Evolutionary conservation across 768 basidiomycete genomes (phyloP), one percentile per base, ranked within the genome.

Genomic region (Termitomyces sp.): DNA sequence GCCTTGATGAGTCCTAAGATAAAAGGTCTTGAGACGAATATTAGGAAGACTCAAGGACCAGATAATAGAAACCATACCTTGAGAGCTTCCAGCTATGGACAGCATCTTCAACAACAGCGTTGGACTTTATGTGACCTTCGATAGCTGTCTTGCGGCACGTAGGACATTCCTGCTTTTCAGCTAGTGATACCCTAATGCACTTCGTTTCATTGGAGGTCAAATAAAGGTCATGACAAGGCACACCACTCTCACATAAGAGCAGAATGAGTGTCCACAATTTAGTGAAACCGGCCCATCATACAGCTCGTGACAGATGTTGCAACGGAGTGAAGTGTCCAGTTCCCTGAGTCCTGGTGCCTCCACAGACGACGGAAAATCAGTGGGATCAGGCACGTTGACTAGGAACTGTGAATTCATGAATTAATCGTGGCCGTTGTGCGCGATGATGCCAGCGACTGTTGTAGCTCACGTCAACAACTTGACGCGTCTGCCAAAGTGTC

Each of bases 201-300:
- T 94, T 60, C 22, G 44, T 53, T 32, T 22, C 16, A 48, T 58
- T 55, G 60, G 33, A 54, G 38, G 40, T 56, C 36, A 64, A 36
- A 57, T 61, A 1, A 32, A 32, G 11, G 18, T 12, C 28, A 52
- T 46, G 13, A 52, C 39, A 64, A 39, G 28, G 59, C 20, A 38
- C 45, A 69, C 33, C 1, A 38, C 4, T 16, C 87, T 66, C 64
- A 91, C 90, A 67, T 83, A 69, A 15, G 90, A 91, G 74, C 92
- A 94, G 70, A 93, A 94, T 52, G 85, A 88, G 67, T 94, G 92
- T 1, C 91, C 92, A 68, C 92, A 94, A 6, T 71, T 71, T 4
- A 94, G 80, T 3, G 84, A 84, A 32, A 94, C 87, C 5, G 92
- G 92, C 0, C 81, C 91, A 55, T 83, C 82, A 67, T 84, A 90